Conservation (phyloP, 2,329 filamentous ascomycete genomes). For the Colletotrichum somersetense region DNA sequence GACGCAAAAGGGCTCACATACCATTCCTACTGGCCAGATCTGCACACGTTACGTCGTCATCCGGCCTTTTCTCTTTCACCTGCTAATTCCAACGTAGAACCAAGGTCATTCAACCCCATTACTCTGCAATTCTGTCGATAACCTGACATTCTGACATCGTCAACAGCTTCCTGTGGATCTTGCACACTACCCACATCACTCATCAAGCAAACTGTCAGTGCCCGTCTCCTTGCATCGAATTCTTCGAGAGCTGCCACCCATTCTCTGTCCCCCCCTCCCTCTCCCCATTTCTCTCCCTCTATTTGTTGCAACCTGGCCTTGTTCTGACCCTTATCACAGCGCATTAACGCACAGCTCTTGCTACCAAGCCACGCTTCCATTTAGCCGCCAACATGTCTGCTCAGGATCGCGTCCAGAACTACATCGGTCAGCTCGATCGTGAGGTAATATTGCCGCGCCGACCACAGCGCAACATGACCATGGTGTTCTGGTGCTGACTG, state of each 20-base stretch:
- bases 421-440: slow-evolving; percentile 83
- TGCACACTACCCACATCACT: slow-evolving; percentile 14
- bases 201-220: slow-evolving; percentile 27
- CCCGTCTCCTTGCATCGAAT: slow-evolving; percentile 16
- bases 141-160: slow-evolving; percentile 32
- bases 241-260: neutral
- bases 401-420: slow-evolving; percentile 82
- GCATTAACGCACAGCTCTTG: slow-evolving; percentile 42
- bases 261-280: slow-evolving; percentile 1
- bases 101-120: slow-evolving; percentile 37
- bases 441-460: slow-evolving; percentile 67
- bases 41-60: slow-evolving; percentile 44
- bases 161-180: slow-evolving; percentile 26
- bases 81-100: slow-evolving; percentile 42
- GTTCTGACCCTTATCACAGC: slow-evolving; percentile 39
- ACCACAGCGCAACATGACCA: slow-evolving; percentile 7
- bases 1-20: slow-evolving; percentile 41
- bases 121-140: slow-evolving; percentile 31
- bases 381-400: slow-evolving; percentile 71
- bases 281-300: neutral
- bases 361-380: slow-evolving; percentile 40
- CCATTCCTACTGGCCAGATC: slow-evolving; percentile 42
- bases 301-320: slow-evolving; percentile 39
- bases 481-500: slow-evolving; percentile 22
- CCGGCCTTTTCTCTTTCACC: slow-evolving; percentile 38